These are phyloP conservation scores for Cairneyella variabilis DNA, from an alignment of 495 filamentous ascomycete genomes.

Conservation along the genomic window DNA sequence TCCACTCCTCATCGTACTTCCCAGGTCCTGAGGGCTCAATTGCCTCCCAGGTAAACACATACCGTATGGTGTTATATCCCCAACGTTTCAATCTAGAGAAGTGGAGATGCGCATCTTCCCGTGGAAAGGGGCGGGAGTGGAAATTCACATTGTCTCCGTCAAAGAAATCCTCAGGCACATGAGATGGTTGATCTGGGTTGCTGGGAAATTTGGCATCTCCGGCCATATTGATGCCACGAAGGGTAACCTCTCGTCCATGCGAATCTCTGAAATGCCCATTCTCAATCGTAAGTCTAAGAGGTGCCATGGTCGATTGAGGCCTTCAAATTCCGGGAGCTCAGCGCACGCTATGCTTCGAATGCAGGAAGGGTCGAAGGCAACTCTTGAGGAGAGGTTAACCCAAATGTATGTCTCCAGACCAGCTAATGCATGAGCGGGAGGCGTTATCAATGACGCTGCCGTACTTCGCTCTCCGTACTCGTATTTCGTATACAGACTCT, in stretches of 20 bases:
- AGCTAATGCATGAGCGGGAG: background rate
- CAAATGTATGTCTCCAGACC: too few species aligned
- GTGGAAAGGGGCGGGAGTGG: slow-evolving; percentile 74
- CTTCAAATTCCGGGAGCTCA: background rate
- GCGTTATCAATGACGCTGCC: slow-evolving; percentile 2
- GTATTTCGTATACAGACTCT: background rate
- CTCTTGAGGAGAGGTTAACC: too few species aligned
- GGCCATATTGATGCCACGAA: slow-evolving; percentile 63
- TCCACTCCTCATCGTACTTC: slow-evolving; percentile 91
- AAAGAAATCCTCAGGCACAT: slow-evolving; percentile 76
- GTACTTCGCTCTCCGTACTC: background rate
- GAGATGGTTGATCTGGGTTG: slow-evolving; percentile 74
- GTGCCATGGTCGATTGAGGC: slow-evolving; percentile 33
- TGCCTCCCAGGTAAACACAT: slow-evolving; percentile 99
- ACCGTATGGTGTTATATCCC: slow-evolving; percentile 94
- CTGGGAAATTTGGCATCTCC: slow-evolving; percentile 67
- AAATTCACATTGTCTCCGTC: slow-evolving; percentile 92
- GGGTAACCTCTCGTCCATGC: slow-evolving; percentile 50
- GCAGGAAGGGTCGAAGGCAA: too few species aligned
- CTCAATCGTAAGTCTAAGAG: slow-evolving; percentile 68
- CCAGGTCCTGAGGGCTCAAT: slow-evolving; percentile 93
- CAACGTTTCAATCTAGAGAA: slow-evolving; percentile 82
- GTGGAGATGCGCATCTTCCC: slow-evolving; percentile 79
- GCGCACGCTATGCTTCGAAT: too few species aligned
- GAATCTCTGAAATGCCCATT: slow-evolving; percentile 70